Percentiles rank a stretch among this genome's conserved stretches.
These are phyloP conservation scores for Steccherinum ochraceum DNA, from an alignment of 768 basidiomycete species.

Conservation along the genomic window DNA sequence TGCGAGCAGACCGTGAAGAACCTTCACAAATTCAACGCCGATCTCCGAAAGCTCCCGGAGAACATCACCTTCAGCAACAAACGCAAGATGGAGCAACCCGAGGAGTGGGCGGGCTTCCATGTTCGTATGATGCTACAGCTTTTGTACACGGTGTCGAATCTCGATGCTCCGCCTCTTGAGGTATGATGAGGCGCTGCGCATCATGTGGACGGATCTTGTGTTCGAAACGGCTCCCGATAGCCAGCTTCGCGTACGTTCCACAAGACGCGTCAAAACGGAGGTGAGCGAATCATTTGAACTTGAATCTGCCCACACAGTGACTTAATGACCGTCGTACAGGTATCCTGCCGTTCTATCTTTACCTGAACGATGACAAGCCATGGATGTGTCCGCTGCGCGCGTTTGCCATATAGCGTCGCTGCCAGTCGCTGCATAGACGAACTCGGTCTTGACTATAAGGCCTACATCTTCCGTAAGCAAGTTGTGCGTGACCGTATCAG, in stretches of 20 bases:
- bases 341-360: constrained; percentile 16
- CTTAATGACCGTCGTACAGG: constrained; percentile 3
- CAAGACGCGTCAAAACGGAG: constrained; percentile 18
- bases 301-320: not conserved
- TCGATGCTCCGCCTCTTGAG: constrained; percentile 19
- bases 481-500: constrained; percentile 3
- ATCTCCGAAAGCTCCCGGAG: not conserved
- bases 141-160: constrained; percentile 12
- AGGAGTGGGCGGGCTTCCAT: constrained; percentile 13
- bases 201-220: constrained; percentile 14
- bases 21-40: constrained; percentile 12
- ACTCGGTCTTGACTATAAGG: constrained; percentile 2
- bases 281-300: constrained; percentile 4
- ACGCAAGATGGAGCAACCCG: not conserved
- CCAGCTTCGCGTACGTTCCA: constrained; percentile 6
- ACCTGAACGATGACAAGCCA: constrained; percentile 7
- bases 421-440: too few species aligned
- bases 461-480: constrained; percentile 12
- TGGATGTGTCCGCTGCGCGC: constrained; percentile 13
- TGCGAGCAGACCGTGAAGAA: constrained; percentile 13
- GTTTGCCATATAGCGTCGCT: constrained; percentile 17
- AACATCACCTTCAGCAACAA: not conserved
- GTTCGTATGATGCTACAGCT: constrained; percentile 18
- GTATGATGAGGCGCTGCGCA: constrained; percentile 18
- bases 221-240: not conserved